These are phyloP conservation scores for Hanseniaspora meyeri DNA, from an alignment of 805 yeast species.

Conservation along the genomic window DNA sequence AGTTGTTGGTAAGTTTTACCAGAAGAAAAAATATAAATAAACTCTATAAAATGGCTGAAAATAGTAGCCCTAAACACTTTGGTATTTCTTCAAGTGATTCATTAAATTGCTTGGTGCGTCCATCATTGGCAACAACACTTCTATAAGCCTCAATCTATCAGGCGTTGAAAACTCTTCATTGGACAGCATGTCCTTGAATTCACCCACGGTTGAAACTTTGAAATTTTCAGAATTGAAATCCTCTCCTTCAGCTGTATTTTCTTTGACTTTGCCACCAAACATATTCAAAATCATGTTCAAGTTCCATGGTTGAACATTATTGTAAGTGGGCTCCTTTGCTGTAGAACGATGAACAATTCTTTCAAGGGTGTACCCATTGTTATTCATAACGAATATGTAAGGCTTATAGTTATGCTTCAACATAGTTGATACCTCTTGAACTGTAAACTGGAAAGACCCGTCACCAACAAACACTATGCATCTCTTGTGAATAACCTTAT, in stretches of 20 bases:
- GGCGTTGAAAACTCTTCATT: constrained; percentile 32
- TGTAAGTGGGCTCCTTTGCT: constrained; percentile 29
- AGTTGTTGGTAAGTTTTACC: background rate
- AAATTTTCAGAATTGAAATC: constrained; percentile 29
- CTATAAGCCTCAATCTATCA: constrained; percentile 41
- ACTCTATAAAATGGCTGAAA: background rate
- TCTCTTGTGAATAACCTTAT: constrained; percentile 32
- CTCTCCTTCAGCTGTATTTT: background rate
- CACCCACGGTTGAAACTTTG: constrained; percentile 37
- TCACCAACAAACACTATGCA: constrained; percentile 55
- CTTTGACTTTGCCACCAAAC: constrained; percentile 43
- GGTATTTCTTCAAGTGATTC: constrained; percentile 5
- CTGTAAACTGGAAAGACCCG: constrained; percentile 57
- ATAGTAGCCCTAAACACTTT: background rate
- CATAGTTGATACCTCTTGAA: constrained; percentile 52
- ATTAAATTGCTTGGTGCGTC: constrained; percentile 38
- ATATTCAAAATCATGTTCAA: constrained; percentile 34
- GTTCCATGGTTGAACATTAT: constrained; percentile 54
- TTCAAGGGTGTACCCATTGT: constrained; percentile 56
- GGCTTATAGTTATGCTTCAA: constrained; percentile 43
- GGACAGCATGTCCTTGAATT: constrained; percentile 34
- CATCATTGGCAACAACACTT: constrained; percentile 44
- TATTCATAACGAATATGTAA: constrained; percentile 47
- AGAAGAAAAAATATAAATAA: background rate
- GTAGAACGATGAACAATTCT: constrained; percentile 36